phyloP scores from a whole-genome alignment of 2,329 filamentous ascomycete genomes.

The Colletotrichum paranaense region DNA sequence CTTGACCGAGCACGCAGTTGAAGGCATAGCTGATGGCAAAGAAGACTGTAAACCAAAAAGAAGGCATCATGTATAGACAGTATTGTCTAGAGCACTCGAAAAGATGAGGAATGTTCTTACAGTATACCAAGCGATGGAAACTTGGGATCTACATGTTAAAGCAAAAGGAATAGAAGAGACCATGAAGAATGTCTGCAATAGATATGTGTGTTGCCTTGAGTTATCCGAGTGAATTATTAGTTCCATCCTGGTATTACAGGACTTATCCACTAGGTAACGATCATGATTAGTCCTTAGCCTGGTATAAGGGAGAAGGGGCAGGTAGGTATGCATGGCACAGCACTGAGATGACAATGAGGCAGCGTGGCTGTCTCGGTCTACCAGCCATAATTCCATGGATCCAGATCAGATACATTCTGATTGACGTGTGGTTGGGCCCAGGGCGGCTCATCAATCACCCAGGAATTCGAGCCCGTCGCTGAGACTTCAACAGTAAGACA shows the following conservation, averaged over 20 bases:
- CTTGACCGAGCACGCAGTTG: not conserved
- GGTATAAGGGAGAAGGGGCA: not conserved
- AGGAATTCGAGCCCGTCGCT: not conserved
- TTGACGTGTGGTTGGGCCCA: not conserved
- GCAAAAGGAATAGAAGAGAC: not conserved
- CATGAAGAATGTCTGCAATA: not conserved
- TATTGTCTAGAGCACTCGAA: not conserved
- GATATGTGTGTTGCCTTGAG: not conserved
- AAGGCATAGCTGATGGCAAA: not conserved
- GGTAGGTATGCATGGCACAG: not conserved
- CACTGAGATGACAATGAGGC: not conserved
- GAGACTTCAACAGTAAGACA: not conserved
- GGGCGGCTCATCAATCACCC: not conserved
- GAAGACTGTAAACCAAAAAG: not conserved
- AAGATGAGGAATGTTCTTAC: not conserved
- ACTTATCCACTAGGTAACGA: not conserved
- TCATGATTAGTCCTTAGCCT: not conserved
- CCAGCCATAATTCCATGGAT: not conserved
- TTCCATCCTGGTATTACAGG: not conserved
- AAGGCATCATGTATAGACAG: not conserved
- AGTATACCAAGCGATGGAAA: not conserved
- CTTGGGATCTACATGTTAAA: not conserved
- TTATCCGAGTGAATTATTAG: not conserved
- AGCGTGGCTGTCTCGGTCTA: not conserved
- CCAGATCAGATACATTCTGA: not conserved